phyloP scores from a whole-genome alignment of 1,284 basidiomycete genomes.

The Sanguinoderma infundibulare region DNA sequence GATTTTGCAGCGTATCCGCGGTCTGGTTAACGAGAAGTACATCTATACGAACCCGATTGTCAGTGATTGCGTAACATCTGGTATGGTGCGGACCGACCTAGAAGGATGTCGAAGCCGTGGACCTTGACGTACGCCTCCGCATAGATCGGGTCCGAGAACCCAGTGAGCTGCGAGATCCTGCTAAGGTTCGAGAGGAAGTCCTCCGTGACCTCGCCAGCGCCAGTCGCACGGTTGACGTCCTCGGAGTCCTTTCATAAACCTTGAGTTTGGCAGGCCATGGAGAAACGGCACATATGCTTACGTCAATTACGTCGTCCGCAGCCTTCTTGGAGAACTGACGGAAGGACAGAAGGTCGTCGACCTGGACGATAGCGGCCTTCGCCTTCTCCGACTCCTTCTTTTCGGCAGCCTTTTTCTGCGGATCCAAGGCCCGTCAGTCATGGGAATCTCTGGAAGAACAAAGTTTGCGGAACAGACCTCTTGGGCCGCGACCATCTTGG shows the following conservation, averaged over 20 bases:
- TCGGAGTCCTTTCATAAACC: conserved; percentile 70
- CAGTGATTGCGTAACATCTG: background rate
- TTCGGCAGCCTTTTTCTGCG: conserved; percentile 80
- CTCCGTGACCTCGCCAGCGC: conserved; percentile 82
- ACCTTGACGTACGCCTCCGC: conserved; percentile 99
- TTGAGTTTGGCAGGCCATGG: background rate
- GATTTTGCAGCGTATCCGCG: conserved; percentile 91
- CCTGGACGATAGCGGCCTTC: conserved; percentile 81
- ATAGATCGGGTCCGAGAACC: conserved; percentile 98
- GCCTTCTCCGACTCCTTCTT: conserved; percentile 84
- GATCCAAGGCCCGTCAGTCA: background rate
- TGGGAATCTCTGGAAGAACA: background rate
- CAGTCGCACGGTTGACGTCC: conserved; percentile 92
- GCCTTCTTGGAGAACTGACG: conserved; percentile 94
- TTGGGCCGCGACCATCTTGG: conserved; percentile 92
- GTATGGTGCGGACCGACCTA: conserved; percentile 65
- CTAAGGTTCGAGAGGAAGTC: conserved; percentile 98
- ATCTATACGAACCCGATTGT: conserved; percentile 49
- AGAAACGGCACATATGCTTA: conserved; percentile 42
- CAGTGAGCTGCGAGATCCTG: conserved; percentile 94
- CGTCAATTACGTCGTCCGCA: conserved; percentile 81
- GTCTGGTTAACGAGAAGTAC: conserved; percentile 99
- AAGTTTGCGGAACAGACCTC: conserved; percentile 64
- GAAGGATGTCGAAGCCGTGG: conserved; percentile 96
- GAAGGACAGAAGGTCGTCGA: conserved; percentile 93